phyloP scores from a whole-genome alignment of 164 flowering plant species.

The Platanus orientalis region DNA sequence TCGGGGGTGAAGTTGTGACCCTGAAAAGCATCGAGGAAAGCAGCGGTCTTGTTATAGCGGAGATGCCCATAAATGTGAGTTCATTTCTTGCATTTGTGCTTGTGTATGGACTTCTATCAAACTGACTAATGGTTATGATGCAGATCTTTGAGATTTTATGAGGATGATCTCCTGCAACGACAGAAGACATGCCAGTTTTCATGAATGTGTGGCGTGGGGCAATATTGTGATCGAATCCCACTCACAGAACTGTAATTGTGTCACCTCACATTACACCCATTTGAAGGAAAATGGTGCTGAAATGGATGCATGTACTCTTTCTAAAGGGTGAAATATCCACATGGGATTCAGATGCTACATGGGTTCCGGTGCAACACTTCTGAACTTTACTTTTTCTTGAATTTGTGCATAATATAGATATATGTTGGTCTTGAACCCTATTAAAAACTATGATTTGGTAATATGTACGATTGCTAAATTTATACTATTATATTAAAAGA shows the following conservation, averaged over 20 bases:
- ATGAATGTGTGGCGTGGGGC: background rate
- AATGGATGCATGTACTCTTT: background rate
- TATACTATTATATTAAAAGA: too few species aligned
- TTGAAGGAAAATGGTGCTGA: background rate
- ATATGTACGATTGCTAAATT: too few species aligned
- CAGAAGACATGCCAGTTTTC: background rate
- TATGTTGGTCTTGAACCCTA: background rate
- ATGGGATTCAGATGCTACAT: slow-evolving; percentile 1
- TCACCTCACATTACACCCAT: background rate
- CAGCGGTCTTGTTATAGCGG: slow-evolving; percentile 63
- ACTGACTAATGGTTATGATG: slow-evolving; percentile 16
- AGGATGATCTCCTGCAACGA: slow-evolving; percentile 8
- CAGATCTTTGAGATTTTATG: slow-evolving; percentile 81
- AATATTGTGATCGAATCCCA: background rate
- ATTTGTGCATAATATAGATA: background rate
- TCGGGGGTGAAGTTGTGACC: slow-evolving; percentile 94
- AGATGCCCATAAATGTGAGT: slow-evolving; percentile 90
- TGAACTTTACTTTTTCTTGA: background rate
- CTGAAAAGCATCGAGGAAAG: slow-evolving; percentile 81
- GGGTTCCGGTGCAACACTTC: background rate
- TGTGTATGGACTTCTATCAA: background rate
- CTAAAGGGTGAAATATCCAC: background rate
- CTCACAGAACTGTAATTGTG: background rate
- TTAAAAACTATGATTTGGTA: too few species aligned
- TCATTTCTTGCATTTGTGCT: background rate